Conservation (phyloP, 306 rosid species). For the Canavalia ensiformis region DNA sequence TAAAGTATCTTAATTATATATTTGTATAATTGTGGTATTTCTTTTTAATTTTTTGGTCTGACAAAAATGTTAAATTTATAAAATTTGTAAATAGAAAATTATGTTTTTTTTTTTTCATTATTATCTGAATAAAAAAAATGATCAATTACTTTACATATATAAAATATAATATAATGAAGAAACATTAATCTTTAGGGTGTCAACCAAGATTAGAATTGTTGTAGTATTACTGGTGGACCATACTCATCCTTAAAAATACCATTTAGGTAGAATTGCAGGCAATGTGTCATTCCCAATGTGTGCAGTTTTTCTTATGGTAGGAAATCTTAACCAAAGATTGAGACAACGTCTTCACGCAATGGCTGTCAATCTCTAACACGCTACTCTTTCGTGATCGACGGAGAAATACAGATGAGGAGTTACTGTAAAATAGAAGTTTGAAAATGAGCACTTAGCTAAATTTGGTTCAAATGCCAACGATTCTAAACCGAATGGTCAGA, state of each 20-base stretch:
- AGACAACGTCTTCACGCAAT: background rate
- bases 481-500: background rate
- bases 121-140: no score
- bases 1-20: no score
- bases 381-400: background rate
- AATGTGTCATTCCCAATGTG: conserved; percentile 4
- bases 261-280: background rate
- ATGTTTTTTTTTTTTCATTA: background rate
- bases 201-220: background rate
- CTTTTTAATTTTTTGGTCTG: background rate
- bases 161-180: no score
- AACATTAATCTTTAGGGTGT: no score
- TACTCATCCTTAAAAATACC: background rate
- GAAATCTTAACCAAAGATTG: background rate
- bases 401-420: background rate
- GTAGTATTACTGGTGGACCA: background rate
- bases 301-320: background rate
- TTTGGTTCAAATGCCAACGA: conserved; percentile 21
- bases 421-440: background rate
- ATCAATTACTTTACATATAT: no score
- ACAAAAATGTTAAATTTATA: background rate
- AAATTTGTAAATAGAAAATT: background rate
- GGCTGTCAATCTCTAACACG: conserved; percentile 27
- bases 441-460: conserved; percentile 28
- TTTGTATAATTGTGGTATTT: background rate